Evolutionary conservation across 2,329 filamentous ascomycete genomes (phyloP).

Genomic region (Phyllosticta citribraziliensis): DNA sequence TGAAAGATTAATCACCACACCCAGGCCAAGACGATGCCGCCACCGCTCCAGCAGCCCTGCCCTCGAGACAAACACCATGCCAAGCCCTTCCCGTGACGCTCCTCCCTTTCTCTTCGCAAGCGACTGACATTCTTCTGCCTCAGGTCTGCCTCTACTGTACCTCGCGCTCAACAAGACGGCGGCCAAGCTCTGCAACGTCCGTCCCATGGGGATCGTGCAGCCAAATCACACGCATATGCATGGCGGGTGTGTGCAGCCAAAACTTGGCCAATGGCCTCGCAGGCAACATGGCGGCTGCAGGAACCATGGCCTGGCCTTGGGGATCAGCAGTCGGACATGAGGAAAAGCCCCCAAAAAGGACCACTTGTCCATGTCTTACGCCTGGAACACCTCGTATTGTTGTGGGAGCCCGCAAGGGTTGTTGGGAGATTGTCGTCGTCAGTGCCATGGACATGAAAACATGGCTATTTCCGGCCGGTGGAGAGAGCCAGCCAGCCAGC

Average conservation of each 20-base stretch:
- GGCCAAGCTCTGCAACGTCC: not conserved
- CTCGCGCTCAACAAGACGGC: not conserved
- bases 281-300: constrained; percentile 6
- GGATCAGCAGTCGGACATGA: not conserved
- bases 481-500: not conserved
- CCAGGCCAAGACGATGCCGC: not conserved
- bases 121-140: not conserved
- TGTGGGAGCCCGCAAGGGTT: not conserved
- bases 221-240: constrained; percentile 12
- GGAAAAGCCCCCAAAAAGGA: not conserved
- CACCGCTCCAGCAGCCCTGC: not conserved
- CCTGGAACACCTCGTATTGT: not conserved
- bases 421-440: not conserved
- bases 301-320: constrained; percentile 11
- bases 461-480: not conserved
- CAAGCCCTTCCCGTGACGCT: not conserved
- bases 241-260: constrained; percentile 8
- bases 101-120: no score
- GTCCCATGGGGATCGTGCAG: constrained; percentile 8
- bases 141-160: not conserved
- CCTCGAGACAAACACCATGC: not conserved
- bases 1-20: not conserved
- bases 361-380: not conserved
- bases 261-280: constrained; percentile 9
- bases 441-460: not conserved